Evolutionary conservation across 2,329 filamentous ascomycete genomes (phyloP), one percentile per base, ranked within the genome.

Genomic region (Cladosporium sp.): DNA sequence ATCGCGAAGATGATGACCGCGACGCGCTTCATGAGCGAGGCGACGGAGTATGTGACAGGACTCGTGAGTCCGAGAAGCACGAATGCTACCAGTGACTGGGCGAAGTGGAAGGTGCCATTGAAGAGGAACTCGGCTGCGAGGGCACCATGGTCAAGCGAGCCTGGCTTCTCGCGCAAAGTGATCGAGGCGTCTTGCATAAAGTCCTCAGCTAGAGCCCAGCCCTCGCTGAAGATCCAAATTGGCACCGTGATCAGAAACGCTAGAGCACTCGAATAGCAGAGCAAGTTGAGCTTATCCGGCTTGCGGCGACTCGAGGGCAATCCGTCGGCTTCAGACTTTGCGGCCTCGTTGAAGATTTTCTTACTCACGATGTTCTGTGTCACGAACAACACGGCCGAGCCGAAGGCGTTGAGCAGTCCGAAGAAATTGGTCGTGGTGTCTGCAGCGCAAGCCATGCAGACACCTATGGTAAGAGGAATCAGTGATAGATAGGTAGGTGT

Each of bases 331-430:
- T 97, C 94, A 2, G 92, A 91, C 66, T 89, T 89, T 7, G 92
- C 90, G 7, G 92, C 92, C 75, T 97, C 93, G 77, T 97, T 99
- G 83, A 99, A 99, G 11, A 99, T 88, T 70, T 92, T 92, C 80
- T 99, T 99, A 23, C 94, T 98, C 70, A 97, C 96, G 65, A 99
- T 99, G 76, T 99, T 99, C 76, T 99, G 95, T 0, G 93, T 95
- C 40, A 99, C 95, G 75, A 99, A 99, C 69, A 98, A 90, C 65
- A 98, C 82, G 8, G 95, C 92, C n/a, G 92, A 93, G 37, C 92
- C 82, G 44, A 99, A 89, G 3, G 95, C 93, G 73, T 93, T 94
- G 12, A 94, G 73, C 21, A 99, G 90, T n/a, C 95, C 95, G 61
- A 95, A 85, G 68, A 97, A 86, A 75, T 99, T 93, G 33, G 91